A percentile compares a stretch with the other conserved stretches of the same genome.
phyloP scores from a whole-genome alignment of 208 protist species.

The Strigomonas galati region DNA sequence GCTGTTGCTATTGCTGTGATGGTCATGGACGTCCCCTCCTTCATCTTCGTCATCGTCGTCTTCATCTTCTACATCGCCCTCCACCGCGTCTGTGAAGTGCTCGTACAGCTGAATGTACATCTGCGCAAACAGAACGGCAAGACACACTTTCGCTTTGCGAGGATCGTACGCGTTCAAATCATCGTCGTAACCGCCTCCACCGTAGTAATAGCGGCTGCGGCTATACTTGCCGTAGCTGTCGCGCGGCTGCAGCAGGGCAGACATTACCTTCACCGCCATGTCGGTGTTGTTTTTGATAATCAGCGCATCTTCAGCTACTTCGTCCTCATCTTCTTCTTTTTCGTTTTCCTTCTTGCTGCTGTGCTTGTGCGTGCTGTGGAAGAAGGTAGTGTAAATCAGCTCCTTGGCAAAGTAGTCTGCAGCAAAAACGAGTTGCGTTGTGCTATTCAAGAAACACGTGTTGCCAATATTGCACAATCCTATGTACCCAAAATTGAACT shows the following conservation, averaged over 20 bases:
- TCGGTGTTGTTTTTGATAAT: not conserved
- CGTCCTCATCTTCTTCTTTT: not conserved
- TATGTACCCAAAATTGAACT: conserved; percentile 23
- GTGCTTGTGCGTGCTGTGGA: not conserved
- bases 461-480: conserved; percentile 58
- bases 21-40: not conserved
- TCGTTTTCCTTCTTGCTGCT: not conserved
- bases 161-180: not conserved
- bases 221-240: not conserved
- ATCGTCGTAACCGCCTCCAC: not conserved
- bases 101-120: not conserved
- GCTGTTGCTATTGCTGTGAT: no score
- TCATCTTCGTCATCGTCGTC: not conserved
- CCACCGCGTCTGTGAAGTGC: not conserved
- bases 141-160: not conserved
- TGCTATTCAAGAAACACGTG: conserved; percentile 69
- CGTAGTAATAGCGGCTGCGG: not conserved
- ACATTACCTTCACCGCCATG: not conserved
- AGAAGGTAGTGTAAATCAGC: conserved; percentile 17
- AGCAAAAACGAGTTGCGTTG: conserved; percentile 53
- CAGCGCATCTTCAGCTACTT: not conserved
- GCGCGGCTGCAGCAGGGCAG: not conserved
- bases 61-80: conserved; percentile 7
- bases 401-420: conserved; percentile 31
- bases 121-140: not conserved